Base-by-base conservation (phyloP, 2,329 filamentous ascomycete genomes). In the Neofusicoccum cordaticola region DNA sequence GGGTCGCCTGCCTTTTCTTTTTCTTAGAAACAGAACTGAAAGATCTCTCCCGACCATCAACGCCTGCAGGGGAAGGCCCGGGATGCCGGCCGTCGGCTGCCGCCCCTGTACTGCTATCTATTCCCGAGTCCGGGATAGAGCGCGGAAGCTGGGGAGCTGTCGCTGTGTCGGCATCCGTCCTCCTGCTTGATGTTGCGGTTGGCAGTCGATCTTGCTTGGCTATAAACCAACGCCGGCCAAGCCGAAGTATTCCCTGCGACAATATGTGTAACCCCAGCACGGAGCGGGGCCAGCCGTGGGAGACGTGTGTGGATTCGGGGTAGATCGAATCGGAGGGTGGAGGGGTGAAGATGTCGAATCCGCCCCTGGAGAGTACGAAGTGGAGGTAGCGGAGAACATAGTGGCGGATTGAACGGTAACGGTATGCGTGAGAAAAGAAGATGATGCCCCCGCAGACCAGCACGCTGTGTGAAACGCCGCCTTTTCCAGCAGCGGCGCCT, bases 1-100 rank as follows among this genome's bases (percentile, higher is more conserved):
- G 91, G 65, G 92, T 93, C 74, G 91, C 94, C 79, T 96, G 92
- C 80, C 95, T 94, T 79, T 90, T 88, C 80, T 91, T 90, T 81
- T 92, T 95, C 79, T 95, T 96, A 68, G 85, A 86, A 62, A 56
- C 48, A 45, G 56, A 76, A 69, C 78, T 80, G 74, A 87, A 81
- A 80, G 85, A 74, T 78, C 80, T 87, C 76, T 84, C 84, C 77
- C 81, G 87, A 73, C 77, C 80, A 62, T 85, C 82, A 71, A 83
- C 82, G 63, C 79, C 70, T 62, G 80, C 79, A 31, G 84, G 81
- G 74, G 85, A 77, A 73, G 79, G 80, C 67, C 79, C 81, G 45
- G 80, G 83, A 73, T 77, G 82, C 72, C 79, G 81, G 72, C 79
- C 80, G 69, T 83, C 82, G 66, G 77, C 78, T 69, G 76, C 81